Evolutionary conservation across 495 filamentous ascomycete genomes (phyloP).

Genomic region (Sphaerosporella brunnea): DNA sequence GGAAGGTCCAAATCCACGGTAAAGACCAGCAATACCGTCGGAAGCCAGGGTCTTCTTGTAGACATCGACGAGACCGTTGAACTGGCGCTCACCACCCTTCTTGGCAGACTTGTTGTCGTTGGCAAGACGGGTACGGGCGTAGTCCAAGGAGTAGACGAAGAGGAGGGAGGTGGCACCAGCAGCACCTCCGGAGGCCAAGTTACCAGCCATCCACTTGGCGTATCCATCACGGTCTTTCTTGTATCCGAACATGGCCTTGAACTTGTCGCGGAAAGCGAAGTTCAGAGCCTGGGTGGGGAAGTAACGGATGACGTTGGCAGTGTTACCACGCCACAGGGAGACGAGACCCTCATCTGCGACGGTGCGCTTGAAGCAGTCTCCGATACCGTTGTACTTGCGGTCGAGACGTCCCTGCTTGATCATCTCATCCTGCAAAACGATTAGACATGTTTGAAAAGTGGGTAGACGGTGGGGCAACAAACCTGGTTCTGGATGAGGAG

Average conservation of each 20-base stretch:
- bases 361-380: constrained; percentile 86
- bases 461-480: too few species aligned
- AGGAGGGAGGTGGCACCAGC: constrained; percentile 99
- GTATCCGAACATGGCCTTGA: constrained; percentile 99
- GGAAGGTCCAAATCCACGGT: constrained; percentile 99
- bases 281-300: constrained; percentile 99
- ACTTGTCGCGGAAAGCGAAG: constrained; percentile 99
- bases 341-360: constrained; percentile 61
- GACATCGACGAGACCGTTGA: constrained; percentile 97
- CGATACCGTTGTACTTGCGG: constrained; percentile 87
- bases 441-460: too few species aligned
- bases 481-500: constrained; percentile 99
- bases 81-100: constrained; percentile 94
- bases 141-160: constrained; percentile 99
- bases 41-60: constrained; percentile 99
- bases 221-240: constrained; percentile 99
- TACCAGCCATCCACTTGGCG: constrained; percentile 97
- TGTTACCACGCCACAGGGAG: constrained; percentile 97
- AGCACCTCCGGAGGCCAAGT: constrained; percentile 98
- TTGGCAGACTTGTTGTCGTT: constrained; percentile 97
- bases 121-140: constrained; percentile 99
- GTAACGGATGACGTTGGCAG: constrained; percentile 99
- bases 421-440: constrained; percentile 80
- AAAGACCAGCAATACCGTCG: constrained; percentile 97
- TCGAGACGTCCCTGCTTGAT: constrained; percentile 94